Evolutionary conservation across 495 filamentous ascomycete genomes (phyloP).

Genomic region (Mytilinidion resinicola): DNA sequence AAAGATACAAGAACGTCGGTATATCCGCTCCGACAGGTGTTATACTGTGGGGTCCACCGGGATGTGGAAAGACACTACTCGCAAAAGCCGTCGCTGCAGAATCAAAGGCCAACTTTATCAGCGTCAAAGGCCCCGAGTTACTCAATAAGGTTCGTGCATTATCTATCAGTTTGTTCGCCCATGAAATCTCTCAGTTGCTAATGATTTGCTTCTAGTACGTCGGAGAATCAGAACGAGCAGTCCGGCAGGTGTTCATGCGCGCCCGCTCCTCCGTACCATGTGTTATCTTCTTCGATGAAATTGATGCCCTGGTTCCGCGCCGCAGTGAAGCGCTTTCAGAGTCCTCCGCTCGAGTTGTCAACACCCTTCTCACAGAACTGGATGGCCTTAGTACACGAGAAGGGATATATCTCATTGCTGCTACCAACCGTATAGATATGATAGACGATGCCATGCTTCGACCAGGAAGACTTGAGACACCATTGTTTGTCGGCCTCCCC

Average conservation of each 20-base stretch:
- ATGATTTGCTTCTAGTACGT: constrained; percentile 51
- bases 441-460: constrained; percentile 94
- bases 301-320: constrained; percentile 84
- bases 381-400: constrained; percentile 75
- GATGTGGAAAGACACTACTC: constrained; percentile 93
- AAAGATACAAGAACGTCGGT: constrained; percentile 71
- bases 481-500: constrained; percentile 86
- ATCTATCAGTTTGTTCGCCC: no score
- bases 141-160: constrained; percentile 59
- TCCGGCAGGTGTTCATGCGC: constrained; percentile 86
- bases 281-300: constrained; percentile 96
- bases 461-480: constrained; percentile 81
- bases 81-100: constrained; percentile 97
- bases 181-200: no score
- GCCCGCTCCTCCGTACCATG: constrained; percentile 83
- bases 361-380: constrained; percentile 92
- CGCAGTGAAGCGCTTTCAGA: constrained; percentile 78
- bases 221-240: constrained; percentile 87
- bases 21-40: constrained; percentile 86
- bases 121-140: constrained; percentile 90
- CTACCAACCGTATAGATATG: constrained; percentile 92
- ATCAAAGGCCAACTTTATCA: constrained; percentile 94
- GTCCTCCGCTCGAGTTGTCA: constrained; percentile 82
- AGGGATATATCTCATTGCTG: constrained; percentile 91
- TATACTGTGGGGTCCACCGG: constrained; percentile 92